phyloP scores from a whole-genome alignment of 306 rosid genomes.

The Cicer yamashitae region DNA sequence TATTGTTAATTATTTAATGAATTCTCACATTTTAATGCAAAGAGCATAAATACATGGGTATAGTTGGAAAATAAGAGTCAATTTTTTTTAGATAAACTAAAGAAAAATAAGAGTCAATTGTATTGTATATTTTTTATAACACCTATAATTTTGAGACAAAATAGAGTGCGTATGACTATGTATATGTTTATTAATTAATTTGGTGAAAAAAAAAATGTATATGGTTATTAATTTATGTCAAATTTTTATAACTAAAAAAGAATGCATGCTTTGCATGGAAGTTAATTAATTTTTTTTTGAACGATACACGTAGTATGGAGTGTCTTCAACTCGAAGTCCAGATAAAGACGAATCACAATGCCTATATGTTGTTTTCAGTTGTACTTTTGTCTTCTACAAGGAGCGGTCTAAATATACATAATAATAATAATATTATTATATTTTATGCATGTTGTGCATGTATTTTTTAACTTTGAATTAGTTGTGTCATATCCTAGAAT shows the following conservation, averaged over 20 bases:
- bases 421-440: constrained; percentile 7
- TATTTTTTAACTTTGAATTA: constrained; percentile 36
- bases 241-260: background rate
- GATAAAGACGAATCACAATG: constrained; percentile 31
- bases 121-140: too few species aligned
- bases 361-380: constrained; percentile 33
- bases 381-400: constrained; percentile 45
- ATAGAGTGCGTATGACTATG: background rate
- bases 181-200: background rate
- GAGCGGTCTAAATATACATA: constrained; percentile 32
- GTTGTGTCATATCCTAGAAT: constrained; percentile 20
- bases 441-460: constrained; percentile 49
- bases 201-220: too few species aligned
- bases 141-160: too few species aligned
- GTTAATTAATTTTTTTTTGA: constrained; percentile 21
- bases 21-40: too few species aligned
- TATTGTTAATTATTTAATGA: too few species aligned
- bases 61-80: too few species aligned
- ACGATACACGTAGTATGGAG: constrained; percentile 40
- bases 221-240: background rate
- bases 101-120: too few species aligned
- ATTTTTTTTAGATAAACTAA: too few species aligned
- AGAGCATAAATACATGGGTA: too few species aligned
- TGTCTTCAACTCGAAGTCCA: constrained; percentile 58
- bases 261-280: constrained; percentile 57